These are phyloP conservation scores for Gracilaria gracilis DNA, from an alignment of 23 red algal genomes.

Conservation along the genomic window DNA sequence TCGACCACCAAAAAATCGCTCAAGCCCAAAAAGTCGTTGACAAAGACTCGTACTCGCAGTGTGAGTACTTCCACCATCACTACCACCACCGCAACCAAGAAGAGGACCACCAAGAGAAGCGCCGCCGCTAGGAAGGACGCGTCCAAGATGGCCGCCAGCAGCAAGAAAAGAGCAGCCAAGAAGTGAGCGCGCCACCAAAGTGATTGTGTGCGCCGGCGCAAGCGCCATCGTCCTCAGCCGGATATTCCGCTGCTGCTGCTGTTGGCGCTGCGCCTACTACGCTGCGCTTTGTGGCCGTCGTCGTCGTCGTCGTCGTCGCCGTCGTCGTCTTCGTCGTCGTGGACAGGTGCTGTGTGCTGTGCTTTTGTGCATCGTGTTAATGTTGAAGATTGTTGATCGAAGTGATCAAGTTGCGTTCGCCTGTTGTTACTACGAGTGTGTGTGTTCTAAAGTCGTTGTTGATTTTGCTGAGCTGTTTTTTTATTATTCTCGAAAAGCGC, in stretches of 20 bases:
- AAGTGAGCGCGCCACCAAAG: background rate
- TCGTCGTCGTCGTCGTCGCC: background rate
- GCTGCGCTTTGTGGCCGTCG: background rate
- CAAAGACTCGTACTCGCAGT: conserved; percentile 47
- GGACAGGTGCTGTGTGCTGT: background rate
- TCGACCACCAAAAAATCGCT: conserved; percentile 25
- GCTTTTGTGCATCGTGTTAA: no score
- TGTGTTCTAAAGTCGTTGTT: conserved; percentile 12
- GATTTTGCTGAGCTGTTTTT: conserved; percentile 15
- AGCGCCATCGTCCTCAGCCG: background rate
- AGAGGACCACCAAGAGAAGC: conserved; percentile 59
- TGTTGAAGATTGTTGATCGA: no score
- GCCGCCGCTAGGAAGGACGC: conserved; percentile 37
- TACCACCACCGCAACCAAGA: conserved; percentile 43
- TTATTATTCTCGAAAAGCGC: background rate
- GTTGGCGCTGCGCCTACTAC: background rate
- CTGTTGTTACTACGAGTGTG: background rate
- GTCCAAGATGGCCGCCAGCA: conserved; percentile 20
- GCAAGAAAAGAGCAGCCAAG: conserved; percentile 34
- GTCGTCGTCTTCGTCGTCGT: background rate
- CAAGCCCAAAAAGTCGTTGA: conserved; percentile 69
- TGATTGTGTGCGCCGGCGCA: background rate
- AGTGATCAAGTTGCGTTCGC: background rate
- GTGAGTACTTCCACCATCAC: conserved; percentile 40
- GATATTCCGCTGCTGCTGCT: conserved; percentile 1